Evolutionary conservation across 2,329 filamentous ascomycete genomes (phyloP), one percentile per base, ranked within the genome.

Genomic region (Cladosporium sp.): DNA sequence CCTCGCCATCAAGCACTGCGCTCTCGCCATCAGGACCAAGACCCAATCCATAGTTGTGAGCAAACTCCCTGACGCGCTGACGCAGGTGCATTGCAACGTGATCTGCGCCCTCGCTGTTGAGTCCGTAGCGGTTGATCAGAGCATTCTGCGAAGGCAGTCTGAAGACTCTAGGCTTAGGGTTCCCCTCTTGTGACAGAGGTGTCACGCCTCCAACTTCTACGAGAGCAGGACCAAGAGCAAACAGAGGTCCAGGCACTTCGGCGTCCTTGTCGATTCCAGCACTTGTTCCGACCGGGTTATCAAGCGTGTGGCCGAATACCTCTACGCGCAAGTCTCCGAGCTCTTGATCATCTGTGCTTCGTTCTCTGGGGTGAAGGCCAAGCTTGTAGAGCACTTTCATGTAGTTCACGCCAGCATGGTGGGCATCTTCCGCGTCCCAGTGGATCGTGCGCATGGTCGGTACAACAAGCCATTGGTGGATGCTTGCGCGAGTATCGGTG

Each of bases 231-330:
- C 94, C 94, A 3, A 97, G 77, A 7, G 86, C 90, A 70, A 97
- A 89, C 35, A 99, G 80, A 13, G 87, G 83, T 66, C 93, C 89
- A 1, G 92, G 89, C 55, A 97, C 87, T 61, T 96, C 90, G 55
- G 87, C 94, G 69, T 96, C 84, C 79, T 99, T 97, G 78, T 97
- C 94, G 42, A 99, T 85, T 9, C 94, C 94, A 4, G 91, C 94
- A n/a, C 91, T 95, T 62, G 95, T 96, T 57, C 89, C 94, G 66
- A 99, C 86, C 1, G 94, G 94, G 74, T 97, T 97, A 66, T 83
- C 79, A 47, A 99, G 76, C 3, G 77, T 80, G 61, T 88, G 83
- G 35, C 89, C 91, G 70, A 96, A 97, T 19, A 97, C 86, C 52
- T 84, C 78, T 8, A 84, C 80, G 48, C 75, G 74, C 49, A 87